phyloP scores from a whole-genome alignment of 1,284 basidiomycete genomes.

The Vanrija sp. region DNA sequence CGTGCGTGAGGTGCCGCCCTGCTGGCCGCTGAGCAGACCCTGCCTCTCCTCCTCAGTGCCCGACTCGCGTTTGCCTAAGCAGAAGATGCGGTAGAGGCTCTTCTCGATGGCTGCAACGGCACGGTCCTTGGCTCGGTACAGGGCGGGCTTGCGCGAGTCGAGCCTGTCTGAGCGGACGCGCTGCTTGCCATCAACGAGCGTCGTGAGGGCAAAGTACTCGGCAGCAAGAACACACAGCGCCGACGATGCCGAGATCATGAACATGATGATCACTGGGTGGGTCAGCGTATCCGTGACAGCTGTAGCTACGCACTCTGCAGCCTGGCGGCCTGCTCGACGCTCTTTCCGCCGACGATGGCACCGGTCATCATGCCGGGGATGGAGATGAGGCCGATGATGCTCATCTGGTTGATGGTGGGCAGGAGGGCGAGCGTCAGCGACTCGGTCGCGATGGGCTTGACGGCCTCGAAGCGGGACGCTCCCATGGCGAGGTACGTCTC shows the following conservation, averaged over 20 bases:
- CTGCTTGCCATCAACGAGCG: slow-evolving; percentile 65
- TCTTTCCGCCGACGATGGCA: slow-evolving; percentile 76
- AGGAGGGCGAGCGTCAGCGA: slow-evolving; percentile 72
- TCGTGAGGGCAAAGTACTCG: slow-evolving; percentile 59
- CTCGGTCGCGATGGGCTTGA: slow-evolving; percentile 67
- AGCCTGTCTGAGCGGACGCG: slow-evolving; percentile 68
- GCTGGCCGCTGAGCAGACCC: slow-evolving; percentile 10
- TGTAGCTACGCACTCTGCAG: slow-evolving; percentile 58
- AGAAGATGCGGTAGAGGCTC: not conserved
- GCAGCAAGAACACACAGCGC: slow-evolving; percentile 64
- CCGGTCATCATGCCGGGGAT: slow-evolving; percentile 78
- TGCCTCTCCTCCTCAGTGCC: slow-evolving; percentile 13
- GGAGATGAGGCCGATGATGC: slow-evolving; percentile 71
- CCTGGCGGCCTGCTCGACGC: slow-evolving; percentile 74
- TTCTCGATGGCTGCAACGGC: not conserved
- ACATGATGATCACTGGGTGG: slow-evolving; percentile 71
- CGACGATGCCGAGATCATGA: slow-evolving; percentile 76
- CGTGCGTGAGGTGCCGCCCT: not conserved
- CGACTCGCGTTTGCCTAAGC: slow-evolving; percentile 9
- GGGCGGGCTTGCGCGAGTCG: slow-evolving; percentile 53
- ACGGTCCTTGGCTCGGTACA: slow-evolving; percentile 53
- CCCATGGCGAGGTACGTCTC: slow-evolving; percentile 81
- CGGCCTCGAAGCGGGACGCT: slow-evolving; percentile 71
- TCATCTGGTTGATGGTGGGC: slow-evolving; percentile 79
- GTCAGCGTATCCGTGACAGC: not conserved